A percentile compares a stretch with the other conserved stretches of the same genome.
These are phyloP conservation scores for Didymella pomorum DNA, from an alignment of 2,329 filamentous ascomycete genomes.

Conservation along the genomic window DNA sequence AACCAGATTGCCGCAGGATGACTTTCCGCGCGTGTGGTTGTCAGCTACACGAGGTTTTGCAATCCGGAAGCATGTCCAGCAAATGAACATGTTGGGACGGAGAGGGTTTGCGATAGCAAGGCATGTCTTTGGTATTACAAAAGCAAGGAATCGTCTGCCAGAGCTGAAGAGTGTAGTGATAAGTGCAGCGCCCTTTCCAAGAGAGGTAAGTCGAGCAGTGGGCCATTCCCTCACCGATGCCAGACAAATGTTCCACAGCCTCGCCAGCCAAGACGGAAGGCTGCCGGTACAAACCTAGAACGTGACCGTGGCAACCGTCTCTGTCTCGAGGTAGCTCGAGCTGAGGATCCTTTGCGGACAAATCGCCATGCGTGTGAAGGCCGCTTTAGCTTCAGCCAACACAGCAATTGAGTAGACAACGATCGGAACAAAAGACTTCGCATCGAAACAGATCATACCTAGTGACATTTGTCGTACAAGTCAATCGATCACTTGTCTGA, in stretches of 20 bases:
- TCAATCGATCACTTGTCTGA: background rate
- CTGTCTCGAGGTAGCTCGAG: background rate
- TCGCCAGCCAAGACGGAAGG: slow-evolving; percentile 6
- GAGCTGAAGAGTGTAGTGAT: background rate
- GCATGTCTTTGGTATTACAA: background rate
- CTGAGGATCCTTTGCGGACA: background rate
- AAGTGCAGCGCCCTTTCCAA: background rate
- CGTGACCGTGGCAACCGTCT: background rate
- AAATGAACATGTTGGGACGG: background rate
- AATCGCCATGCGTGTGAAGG: background rate
- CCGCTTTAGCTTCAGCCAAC: background rate
- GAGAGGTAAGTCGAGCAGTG: background rate
- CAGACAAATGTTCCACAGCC: background rate
- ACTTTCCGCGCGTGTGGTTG: slow-evolving; percentile 1
- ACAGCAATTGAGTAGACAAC: background rate
- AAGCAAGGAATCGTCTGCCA: background rate
- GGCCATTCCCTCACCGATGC: background rate
- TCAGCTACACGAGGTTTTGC: background rate
- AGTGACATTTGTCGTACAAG: too few relatives aligned
- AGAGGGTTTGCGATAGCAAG: background rate
- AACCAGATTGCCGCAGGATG: background rate
- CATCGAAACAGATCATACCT: background rate
- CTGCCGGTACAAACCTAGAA: background rate
- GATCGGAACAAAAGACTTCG: background rate
- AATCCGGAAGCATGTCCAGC: background rate